These are phyloP conservation scores for Bjerkandera adusta DNA, from an alignment of 1,284 basidiomycete genomes.

Conservation along the genomic window DNA sequence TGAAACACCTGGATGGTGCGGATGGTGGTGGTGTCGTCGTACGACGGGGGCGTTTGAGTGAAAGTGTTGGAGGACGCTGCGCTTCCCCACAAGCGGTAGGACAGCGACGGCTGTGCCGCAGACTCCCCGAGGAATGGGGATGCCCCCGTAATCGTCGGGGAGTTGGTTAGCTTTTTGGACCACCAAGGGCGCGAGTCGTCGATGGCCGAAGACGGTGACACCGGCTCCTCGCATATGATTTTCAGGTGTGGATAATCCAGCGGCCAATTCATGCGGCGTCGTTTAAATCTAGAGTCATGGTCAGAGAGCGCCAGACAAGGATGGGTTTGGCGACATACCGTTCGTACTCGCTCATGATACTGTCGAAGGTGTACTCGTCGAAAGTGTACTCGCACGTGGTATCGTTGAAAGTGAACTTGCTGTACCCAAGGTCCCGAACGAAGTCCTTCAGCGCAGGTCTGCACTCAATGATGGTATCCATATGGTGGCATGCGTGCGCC, in stretches of 20 bases:
- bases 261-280: conserved; percentile 18
- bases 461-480: conserved; percentile 61
- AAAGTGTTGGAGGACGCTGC: too few relatives aligned
- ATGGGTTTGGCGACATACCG: conserved; percentile 40
- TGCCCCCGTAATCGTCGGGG: too few relatives aligned
- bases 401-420: too few relatives aligned
- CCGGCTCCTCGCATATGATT: too few relatives aligned
- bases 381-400: conserved; percentile 38
- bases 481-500: conserved; percentile 64
- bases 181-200: too few relatives aligned
- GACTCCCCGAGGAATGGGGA: conserved; percentile 5
- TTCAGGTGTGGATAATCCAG: too few relatives aligned
- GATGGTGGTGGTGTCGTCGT: conserved; percentile 41
- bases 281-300: conserved; percentile 12
- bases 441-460: conserved; percentile 55
- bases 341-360: conserved; percentile 66
- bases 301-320: conserved; percentile 4
- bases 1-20: conserved; percentile 58
- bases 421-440: conserved; percentile 40
- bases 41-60: conserved; percentile 16
- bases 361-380: conserved; percentile 44
- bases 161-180: too few relatives aligned
- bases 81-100: too few relatives aligned
- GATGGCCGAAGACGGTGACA: too few relatives aligned
- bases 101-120: too few relatives aligned